phyloP scores from a whole-genome alignment of 805 yeast genomes.

The Priceomyces medius region DNA sequence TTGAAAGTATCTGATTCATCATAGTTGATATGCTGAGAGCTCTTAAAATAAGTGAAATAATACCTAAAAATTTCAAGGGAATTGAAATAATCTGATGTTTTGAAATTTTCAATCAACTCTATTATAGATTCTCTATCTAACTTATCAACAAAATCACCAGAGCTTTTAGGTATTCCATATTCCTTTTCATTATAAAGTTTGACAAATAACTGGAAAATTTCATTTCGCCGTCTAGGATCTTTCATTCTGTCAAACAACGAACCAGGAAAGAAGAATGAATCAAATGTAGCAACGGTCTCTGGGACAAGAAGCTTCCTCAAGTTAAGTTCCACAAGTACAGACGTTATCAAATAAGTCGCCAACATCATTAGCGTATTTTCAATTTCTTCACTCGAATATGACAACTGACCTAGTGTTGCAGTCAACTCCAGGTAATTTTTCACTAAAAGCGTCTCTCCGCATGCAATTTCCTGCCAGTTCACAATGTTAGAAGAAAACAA shows the following conservation, averaged over 20 bases:
- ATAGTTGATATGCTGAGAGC: slow-evolving; percentile 34
- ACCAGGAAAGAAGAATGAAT: slow-evolving; percentile 14
- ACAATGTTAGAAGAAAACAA: slow-evolving; percentile 3
- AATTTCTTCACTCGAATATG: slow-evolving; percentile 19
- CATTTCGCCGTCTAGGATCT: slow-evolving; percentile 14
- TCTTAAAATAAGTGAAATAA: slow-evolving; percentile 25
- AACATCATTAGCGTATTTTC: slow-evolving; percentile 22
- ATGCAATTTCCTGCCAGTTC: slow-evolving; percentile 12
- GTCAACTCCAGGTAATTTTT: slow-evolving; percentile 1
- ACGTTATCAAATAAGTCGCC: slow-evolving; percentile 21
- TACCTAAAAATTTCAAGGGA: slow-evolving; percentile 22
- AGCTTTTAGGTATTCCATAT: slow-evolving; percentile 11
- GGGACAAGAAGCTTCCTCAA: slow-evolving; percentile 18
- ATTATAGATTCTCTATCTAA: slow-evolving; percentile 11
- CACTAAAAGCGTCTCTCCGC: background rate
- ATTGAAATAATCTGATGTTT: slow-evolving; percentile 18
- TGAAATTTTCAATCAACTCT: slow-evolving; percentile 6
- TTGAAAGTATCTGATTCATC: slow-evolving; percentile 27
- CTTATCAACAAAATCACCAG: slow-evolving; percentile 14
- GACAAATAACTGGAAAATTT: slow-evolving; percentile 17
- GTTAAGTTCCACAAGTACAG: slow-evolving; percentile 30
- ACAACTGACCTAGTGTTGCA: slow-evolving; percentile 1
- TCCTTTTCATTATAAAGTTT: slow-evolving; percentile 6
- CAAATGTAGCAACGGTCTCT: slow-evolving; percentile 3
- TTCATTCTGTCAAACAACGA: slow-evolving; percentile 18